phyloP scores from a whole-genome alignment of 2,329 filamentous ascomycete genomes.

The Gaeumannomyces tritici region DNA sequence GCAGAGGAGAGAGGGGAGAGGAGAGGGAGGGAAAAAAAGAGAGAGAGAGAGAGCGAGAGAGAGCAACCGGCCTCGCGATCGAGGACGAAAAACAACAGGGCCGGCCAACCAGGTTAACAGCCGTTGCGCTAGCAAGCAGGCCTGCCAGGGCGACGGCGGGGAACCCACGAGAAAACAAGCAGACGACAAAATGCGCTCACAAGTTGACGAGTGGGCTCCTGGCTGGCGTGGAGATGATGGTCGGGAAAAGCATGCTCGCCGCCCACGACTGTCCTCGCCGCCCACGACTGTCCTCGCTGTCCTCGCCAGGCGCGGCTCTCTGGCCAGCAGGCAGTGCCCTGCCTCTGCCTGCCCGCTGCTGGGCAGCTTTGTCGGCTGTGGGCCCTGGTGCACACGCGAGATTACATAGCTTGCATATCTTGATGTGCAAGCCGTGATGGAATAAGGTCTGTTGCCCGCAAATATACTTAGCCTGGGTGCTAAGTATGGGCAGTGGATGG shows the following conservation, averaged over 20 bases:
- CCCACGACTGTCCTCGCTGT: not conserved
- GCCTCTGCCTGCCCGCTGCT: not conserved
- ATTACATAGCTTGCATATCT: not conserved
- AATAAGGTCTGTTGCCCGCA: not conserved
- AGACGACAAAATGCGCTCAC: not conserved
- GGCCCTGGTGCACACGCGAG: not conserved
- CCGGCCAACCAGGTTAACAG: not conserved
- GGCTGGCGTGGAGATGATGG: not conserved
- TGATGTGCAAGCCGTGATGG: not conserved
- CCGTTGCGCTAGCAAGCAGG: not conserved
- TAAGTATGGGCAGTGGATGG: not conserved
- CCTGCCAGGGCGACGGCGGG: too few relatives aligned
- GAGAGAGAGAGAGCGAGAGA: not conserved
- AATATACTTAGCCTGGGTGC: not conserved
- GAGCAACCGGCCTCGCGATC: not conserved
- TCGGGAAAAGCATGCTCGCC: not conserved
- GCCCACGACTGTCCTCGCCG: not conserved
- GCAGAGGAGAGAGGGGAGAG: too few relatives aligned
- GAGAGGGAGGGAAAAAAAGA: not conserved
- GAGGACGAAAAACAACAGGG: not conserved
- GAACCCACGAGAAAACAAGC: not conserved
- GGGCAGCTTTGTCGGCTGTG: not conserved
- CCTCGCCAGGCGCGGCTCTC: not conserved
- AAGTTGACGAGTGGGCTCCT: not conserved
- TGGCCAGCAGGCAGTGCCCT: constrained; percentile 1